Evolutionary conservation across 108 stramenopile genomes (phyloP).

Genomic region (Nitzschia palea): DNA sequence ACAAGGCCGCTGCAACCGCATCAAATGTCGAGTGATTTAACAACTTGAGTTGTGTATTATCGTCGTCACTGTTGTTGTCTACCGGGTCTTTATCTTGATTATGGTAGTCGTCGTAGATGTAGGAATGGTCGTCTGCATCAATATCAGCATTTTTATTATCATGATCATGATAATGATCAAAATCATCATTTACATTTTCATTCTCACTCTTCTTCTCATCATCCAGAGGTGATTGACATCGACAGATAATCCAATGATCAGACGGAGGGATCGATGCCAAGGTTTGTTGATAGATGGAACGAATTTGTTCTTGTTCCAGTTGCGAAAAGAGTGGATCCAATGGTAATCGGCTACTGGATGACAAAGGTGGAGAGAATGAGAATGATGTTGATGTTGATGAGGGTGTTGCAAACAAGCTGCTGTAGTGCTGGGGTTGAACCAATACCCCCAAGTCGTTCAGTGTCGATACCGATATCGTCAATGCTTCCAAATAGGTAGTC

Average conservation of each 20-base stretch:
- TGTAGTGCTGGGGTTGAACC: too few species aligned
- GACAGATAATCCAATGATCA: not conserved
- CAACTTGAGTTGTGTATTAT: too few species aligned
- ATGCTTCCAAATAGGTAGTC: not conserved
- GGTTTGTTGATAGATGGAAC: conserved; percentile 10
- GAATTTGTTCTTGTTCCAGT: conserved; percentile 24
- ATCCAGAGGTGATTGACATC: not conserved
- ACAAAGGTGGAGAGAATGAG: not conserved
- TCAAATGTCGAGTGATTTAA: conserved; percentile 9
- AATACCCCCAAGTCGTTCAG: not conserved
- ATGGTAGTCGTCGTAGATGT: too few species aligned
- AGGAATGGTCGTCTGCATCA: too few species aligned
- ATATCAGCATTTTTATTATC: too few species aligned
- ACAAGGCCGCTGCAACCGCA: conserved; percentile 6
- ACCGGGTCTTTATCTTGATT: not conserved
- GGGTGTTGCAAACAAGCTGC: conserved; percentile 1
- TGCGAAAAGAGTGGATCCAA: conserved; percentile 23
- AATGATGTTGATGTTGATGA: conserved; percentile 1
- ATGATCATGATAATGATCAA: too few species aligned
- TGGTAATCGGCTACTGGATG: not conserved
- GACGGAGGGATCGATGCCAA: not conserved
- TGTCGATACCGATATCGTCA: not conserved
- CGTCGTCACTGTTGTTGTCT: not conserved
- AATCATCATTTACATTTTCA: too few species aligned
- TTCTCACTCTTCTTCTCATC: too few species aligned